Base-by-base conservation (phyloP, 306 rosid genomes). In the Rubus idaeus region DNA sequence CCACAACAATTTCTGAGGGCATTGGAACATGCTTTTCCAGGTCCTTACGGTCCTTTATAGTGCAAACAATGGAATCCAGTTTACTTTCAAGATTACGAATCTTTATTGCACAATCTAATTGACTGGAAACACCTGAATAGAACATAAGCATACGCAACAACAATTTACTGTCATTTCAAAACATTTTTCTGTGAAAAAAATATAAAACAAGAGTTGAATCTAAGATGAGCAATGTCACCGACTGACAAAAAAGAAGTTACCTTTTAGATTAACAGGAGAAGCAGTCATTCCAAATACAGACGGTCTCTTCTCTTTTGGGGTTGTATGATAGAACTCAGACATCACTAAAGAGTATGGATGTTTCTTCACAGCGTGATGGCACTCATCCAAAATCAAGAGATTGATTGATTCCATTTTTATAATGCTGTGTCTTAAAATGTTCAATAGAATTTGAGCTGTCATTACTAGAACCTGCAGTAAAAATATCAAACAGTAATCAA, bases 321-420 rank as follows among this genome's bases (percentile, higher is more conserved):
- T 90, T 64, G 91, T 92, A 86, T 95, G 99, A 89, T 95, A 95
- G 89, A 95, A 95, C 88, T 95, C 99, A 3, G 99, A 95, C 99
- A 95, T 95, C 82, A 95, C 97, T 78, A 95, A 82, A 7, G 97
- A 95, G 87, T 95, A 95, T 17, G 99, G 99, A 80, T 95, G 99
- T 81, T 95, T 95, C 87, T 95, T 95, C 85, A 92, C 97, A 53
- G 99, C 99, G 71, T 95, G 99, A 86, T 95, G 99, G 75, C 99
- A 95, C 86, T 92, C 99, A 30, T 95, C 99, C 83, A 95, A 85
- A 86, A 95, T 92, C 70, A 95, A 84, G 68, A 95, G 94, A 88
- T 89, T 86, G 74, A 95, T 90, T 72, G 91, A 84, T 70, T 95
- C 97, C 99, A 95, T 92, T 83, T 89, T 95, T 74, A 95, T 90